phyloP scores from a whole-genome alignment of 176 grass and related monocot species.

The Musa beccarii region DNA sequence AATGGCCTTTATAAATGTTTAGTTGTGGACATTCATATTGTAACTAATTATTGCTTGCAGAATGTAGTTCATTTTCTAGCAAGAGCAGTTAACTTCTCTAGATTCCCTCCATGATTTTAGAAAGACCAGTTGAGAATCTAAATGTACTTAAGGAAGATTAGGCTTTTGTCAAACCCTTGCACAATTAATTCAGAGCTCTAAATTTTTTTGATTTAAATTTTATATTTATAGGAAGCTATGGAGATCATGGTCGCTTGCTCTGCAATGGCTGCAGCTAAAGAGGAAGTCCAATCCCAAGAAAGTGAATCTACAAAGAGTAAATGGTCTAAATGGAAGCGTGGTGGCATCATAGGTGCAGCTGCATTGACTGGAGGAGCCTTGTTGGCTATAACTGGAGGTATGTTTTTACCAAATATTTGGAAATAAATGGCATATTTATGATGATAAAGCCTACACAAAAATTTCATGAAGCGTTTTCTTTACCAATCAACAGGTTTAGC shows the following conservation, averaged over 20 bases:
- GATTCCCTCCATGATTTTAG: background rate
- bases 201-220: conserved; percentile 16
- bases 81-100: background rate
- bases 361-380: conserved; percentile 86
- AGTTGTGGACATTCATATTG: background rate
- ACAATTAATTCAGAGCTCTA: background rate
- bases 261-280: conserved; percentile 96
- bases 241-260: conserved; percentile 99
- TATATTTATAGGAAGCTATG: conserved; percentile 71
- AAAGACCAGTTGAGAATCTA: background rate
- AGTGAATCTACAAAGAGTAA: conserved; percentile 45
- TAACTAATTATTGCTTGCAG: background rate
- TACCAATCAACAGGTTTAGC: conserved; percentile 53
- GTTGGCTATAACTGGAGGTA: conserved; percentile 92
- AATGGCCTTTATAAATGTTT: background rate
- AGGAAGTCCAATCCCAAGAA: conserved; percentile 40
- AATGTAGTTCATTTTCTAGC: background rate
- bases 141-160: background rate
- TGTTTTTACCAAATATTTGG: background rate
- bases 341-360: conserved; percentile 86
- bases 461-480: conserved; percentile 7
- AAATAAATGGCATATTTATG: background rate
- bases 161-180: background rate
- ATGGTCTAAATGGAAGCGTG: conserved; percentile 75
- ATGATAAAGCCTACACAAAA: background rate